phyloP scores from a whole-genome alignment of 108 stramenopile species.

The Stephanodiscus triporus region DNA sequence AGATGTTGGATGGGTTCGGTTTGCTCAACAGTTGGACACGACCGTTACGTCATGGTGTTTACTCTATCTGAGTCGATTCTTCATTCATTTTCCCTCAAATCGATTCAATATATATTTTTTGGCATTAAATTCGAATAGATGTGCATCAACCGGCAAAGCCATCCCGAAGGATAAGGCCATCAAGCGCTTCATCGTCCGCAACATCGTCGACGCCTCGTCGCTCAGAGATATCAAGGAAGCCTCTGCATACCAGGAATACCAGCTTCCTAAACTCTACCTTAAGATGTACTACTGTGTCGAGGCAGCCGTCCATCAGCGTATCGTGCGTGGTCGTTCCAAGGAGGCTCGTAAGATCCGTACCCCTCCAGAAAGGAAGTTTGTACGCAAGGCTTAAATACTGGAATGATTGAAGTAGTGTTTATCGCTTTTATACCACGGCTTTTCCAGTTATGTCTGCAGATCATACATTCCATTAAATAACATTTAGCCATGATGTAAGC shows the following conservation, averaged over 20 bases:
- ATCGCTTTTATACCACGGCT: no score
- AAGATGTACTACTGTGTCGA: constrained; percentile 99
- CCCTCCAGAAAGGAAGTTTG: constrained; percentile 78
- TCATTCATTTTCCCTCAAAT: not conserved
- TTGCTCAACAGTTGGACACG: no score
- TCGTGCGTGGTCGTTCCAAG: constrained; percentile 96
- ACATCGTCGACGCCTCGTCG: constrained; percentile 99
- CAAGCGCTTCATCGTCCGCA: constrained; percentile 99
- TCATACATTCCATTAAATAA: no score
- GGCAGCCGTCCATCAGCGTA: constrained; percentile 99
- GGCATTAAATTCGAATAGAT: constrained; percentile 52
- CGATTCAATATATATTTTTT: not conserved
- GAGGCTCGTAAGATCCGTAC: constrained; percentile 92
- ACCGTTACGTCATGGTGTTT: no score
- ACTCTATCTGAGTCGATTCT: no score
- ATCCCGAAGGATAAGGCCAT: constrained; percentile 99
- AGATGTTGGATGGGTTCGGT: not conserved
- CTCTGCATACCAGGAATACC: constrained; percentile 98
- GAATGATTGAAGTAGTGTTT: constrained; percentile 15
- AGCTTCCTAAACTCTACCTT: constrained; percentile 98
- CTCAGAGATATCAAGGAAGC: constrained; percentile 99
- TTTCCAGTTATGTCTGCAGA: no score
- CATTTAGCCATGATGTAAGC: no score
- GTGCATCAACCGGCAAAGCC: constrained; percentile 98
- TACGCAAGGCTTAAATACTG: constrained; percentile 39